phyloP scores from a whole-genome alignment of 768 basidiomycete species.

The Astraeus odoratus region DNA sequence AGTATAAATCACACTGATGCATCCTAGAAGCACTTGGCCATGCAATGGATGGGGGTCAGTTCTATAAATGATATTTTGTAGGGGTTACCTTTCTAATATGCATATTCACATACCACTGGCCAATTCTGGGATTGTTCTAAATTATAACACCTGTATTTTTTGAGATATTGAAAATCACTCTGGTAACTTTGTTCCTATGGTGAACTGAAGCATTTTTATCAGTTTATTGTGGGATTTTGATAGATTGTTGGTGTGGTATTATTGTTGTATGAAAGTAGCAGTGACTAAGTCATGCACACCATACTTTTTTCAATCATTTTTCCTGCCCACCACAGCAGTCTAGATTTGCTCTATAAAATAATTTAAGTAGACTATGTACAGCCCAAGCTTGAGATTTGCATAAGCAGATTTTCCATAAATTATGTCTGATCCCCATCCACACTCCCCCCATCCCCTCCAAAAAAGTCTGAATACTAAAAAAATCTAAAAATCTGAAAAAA shows the following conservation, averaged over 20 bases:
- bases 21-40: constrained; percentile 1
- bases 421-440: too few relatives aligned
- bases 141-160: constrained; percentile 11
- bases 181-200: constrained; percentile 6
- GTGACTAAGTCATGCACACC: constrained; percentile 12
- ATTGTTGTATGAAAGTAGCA: constrained; percentile 8
- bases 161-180: constrained; percentile 6
- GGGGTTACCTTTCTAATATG: not conserved
- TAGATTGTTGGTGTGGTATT: not conserved
- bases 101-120: not conserved
- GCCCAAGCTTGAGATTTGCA: too few relatives aligned
- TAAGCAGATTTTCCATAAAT: too few relatives aligned
- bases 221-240: constrained; percentile 1
- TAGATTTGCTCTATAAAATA: too few relatives aligned
- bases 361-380: too few relatives aligned
- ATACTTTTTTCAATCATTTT: too few relatives aligned
- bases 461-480: too few relatives aligned
- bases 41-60: constrained; percentile 1
- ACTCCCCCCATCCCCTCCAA: too few relatives aligned
- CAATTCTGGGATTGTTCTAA: constrained; percentile 5
- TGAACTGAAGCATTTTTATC: constrained; percentile 10
- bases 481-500: not conserved
- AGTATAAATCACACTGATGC: constrained; percentile 9
- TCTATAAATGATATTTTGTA: not conserved
- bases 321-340: too few relatives aligned